Conservation (phyloP, 345 rosid genomes). For the Draba incana region DNA sequence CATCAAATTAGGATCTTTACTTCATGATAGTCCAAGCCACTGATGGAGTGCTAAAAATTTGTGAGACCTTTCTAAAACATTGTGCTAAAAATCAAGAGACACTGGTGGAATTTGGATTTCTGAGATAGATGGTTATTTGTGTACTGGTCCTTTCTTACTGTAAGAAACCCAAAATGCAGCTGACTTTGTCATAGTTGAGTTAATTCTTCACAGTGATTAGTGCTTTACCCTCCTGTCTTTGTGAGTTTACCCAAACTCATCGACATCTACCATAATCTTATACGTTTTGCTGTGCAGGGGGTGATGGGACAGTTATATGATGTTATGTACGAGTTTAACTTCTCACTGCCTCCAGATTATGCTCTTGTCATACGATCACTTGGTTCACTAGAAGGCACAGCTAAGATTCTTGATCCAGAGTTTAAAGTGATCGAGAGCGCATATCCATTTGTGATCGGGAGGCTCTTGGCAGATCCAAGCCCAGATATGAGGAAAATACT, state of each 20-base stretch:
- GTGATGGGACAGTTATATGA: conserved; percentile 83
- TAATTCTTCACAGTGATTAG: not conserved
- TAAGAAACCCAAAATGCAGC: not conserved
- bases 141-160: not conserved
- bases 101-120: not conserved
- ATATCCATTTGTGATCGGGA: conserved; percentile 86
- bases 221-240: not conserved
- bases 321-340: conserved; percentile 87
- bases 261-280: conserved; percentile 2
- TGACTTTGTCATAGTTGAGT: conserved; percentile 9
- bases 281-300: conserved; percentile 55
- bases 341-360: conserved; percentile 93
- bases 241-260: not conserved
- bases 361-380: conserved; percentile 94
- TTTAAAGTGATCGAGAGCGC: conserved; percentile 91
- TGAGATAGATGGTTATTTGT: not conserved
- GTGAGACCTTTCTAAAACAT: no score
- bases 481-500: conserved; percentile 95
- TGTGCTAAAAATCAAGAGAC: not conserved
- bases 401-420: conserved; percentile 88
- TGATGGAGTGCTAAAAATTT: not conserved
- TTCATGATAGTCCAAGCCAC: not conserved
- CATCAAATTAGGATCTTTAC: not conserved
- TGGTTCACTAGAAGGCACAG: conserved; percentile 95
- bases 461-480: conserved; percentile 85